phyloP scores from a whole-genome alignment of 2,329 filamentous ascomycete genomes.

The Sordariomycetes sp. region DNA sequence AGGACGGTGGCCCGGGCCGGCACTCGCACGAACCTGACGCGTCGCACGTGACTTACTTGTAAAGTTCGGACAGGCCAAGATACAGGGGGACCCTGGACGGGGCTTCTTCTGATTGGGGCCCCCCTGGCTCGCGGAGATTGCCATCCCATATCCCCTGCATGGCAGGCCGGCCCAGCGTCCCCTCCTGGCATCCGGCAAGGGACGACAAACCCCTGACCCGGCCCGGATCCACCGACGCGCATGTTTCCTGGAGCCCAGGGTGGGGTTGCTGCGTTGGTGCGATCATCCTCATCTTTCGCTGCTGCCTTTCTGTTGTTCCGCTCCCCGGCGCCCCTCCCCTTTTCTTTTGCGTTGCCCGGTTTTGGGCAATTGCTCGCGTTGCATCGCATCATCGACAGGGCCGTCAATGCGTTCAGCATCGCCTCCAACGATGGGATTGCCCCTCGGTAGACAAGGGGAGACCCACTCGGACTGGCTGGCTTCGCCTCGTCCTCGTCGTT shows the following conservation, averaged over 20 bases:
- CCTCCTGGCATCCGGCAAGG: neutral
- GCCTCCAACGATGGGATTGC: too few relatives aligned
- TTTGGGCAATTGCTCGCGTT: neutral
- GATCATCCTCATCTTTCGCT: neutral
- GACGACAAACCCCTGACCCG: neutral
- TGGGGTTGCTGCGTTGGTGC: neutral
- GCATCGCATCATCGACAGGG: too few relatives aligned
- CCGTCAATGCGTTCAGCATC: too few relatives aligned
- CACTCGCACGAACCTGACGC: constrained; percentile 2
- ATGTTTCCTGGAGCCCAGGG: neutral
- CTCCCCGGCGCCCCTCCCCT: too few relatives aligned
- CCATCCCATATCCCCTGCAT: neutral
- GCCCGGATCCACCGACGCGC: neutral
- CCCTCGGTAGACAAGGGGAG: too few relatives aligned
- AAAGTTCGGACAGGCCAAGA: neutral
- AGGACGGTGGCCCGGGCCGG: neutral
- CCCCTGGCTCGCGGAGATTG: neutral
- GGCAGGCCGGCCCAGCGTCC: neutral
- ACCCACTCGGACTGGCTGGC: too few relatives aligned
- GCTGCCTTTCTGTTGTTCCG: neutral
- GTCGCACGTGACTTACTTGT: neutral
- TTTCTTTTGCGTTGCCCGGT: neutral
- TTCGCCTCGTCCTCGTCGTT: too few relatives aligned
- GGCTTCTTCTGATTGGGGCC: neutral
- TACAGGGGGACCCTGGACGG: neutral